Base-by-base conservation (phyloP, 768 basidiomycete species). In the Russula abietina region DNA sequence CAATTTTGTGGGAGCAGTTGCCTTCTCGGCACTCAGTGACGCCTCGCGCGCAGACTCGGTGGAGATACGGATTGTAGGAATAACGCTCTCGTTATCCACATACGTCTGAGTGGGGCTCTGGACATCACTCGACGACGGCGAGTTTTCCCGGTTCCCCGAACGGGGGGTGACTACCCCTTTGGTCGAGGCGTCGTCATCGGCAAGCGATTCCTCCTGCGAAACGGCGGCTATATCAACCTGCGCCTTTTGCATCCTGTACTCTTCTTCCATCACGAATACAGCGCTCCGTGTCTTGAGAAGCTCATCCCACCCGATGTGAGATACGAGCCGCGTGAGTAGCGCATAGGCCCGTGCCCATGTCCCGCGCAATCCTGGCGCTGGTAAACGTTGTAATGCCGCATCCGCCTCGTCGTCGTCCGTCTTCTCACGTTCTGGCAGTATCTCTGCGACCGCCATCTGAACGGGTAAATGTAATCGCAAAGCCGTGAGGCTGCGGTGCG, bases 201-300 rank as follows among this genome's bases (percentile, higher is more conserved):
- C 77, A 48, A 69, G 66, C 30, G 41, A 60, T 28, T 66, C 67
- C 30, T 69, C 70, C 39, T 68, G 69, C n/a, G 68, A 19, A 66
- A 70, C 60, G 2, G 77, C 72, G 53, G 79, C 77, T n/a, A 88
- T 78, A 32, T 94, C 91, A 2, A 72, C 77, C 6, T 89, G 84
- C 2, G 89, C 87, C 72, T 98, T 98, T 77, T 98, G 96, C 86
- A 91, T 89, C 41, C 97, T 83, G 72, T 99, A 99, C 73, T 99
- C 97, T 72, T 99, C 96, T 73, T 98, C 97, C 97, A 99, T 99
- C 45, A 99, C 97, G 74, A 99, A 98, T 16, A 99, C 97, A 41
- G 79, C 76, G 73, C 91, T 93, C 81, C 97, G 87, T 16, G 91
- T 89, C 78, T 94, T 94, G 60, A 99, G 81, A 3, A 98, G 83